Base-by-base conservation (phyloP, 805 yeast species). In the Wickerhamiella occidentalis region DNA sequence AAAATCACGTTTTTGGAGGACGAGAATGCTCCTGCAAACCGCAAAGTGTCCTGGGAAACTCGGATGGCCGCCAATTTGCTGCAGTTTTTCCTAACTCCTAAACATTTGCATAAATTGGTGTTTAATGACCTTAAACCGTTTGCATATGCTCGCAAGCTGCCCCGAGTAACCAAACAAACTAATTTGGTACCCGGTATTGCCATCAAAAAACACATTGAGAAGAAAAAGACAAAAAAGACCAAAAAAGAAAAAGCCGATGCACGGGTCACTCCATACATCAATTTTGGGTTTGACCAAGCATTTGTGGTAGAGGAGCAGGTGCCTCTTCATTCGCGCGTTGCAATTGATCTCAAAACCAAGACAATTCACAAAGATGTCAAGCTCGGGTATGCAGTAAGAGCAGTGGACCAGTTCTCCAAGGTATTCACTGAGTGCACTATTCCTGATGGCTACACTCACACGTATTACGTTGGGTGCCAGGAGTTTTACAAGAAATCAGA, bases 1-100 rank as follows among this genome's bases (percentile, higher is more conserved):
- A 59, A 60, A 26, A 55, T 58, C 21, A 51, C 51, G 56, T 58
- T 47, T 53, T 58, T 57, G 41, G 54, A 56, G 26, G 38, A 33
- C 38, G 54, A 50, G 3, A 48, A 48, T 13, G 52, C 52, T 29
- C 56, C 49, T 29, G 56, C 57, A 13, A 43, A 36, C n/a, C 43
- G 40, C 7, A 42, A 51, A 11, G 44, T 47, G 17, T 50, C 59
- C 46, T 58, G 63, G 45, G 68, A 58, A 45, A 18, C 46, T 15
- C 15, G 29, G 6, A 25, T 48, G 19, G 40, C 56, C 1, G 87
- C 90, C 1, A 69, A 80, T 1, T 68, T 87, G 36, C 66, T 87
- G 50, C 94, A 85, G 61, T 86, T 69, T 61, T 85, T 85, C 59
- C 78, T 86, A 13, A 86, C 95, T 0, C 95, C 96, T 1, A 82